Conservation (phyloP, 2,329 filamentous ascomycete species). For the Sporothrix dimorphospora region DNA sequence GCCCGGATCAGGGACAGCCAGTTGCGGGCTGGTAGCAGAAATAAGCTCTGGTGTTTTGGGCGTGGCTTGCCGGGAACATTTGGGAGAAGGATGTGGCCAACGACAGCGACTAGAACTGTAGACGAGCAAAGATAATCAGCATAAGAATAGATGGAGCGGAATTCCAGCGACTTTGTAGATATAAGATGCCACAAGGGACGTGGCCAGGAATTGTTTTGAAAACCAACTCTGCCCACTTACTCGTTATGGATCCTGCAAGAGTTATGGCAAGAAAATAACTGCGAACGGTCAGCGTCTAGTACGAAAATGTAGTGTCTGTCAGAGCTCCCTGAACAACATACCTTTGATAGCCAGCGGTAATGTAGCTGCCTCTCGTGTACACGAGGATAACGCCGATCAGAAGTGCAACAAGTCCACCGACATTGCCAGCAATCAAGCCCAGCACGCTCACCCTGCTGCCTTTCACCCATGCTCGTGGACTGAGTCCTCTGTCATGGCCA, state of each 20-base stretch:
- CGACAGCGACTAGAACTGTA: conserved; percentile 11
- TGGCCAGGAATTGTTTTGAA: too few species aligned
- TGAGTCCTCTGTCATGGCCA: not conserved
- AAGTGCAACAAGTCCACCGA: conserved; percentile 23
- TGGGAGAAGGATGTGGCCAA: conserved; percentile 11
- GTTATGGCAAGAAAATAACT: conserved; percentile 26
- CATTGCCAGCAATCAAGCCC: conserved; percentile 18
- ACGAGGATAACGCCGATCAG: conserved; percentile 27
- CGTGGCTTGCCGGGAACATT: not conserved
- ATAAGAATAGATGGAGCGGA: too few species aligned
- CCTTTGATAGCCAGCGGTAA: not conserved
- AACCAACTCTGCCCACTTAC: not conserved
- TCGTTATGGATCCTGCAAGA: conserved; percentile 21
- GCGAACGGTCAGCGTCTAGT: not conserved
- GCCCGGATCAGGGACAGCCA: conserved; percentile 13
- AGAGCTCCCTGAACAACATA: not conserved
- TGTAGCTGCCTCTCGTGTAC: conserved; percentile 19
- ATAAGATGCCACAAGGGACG: too few species aligned
- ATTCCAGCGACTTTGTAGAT: too few species aligned
- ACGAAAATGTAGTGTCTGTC: not conserved
- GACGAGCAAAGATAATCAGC: not conserved
- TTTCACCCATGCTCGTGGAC: conserved; percentile 3
- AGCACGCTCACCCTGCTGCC: conserved; percentile 27
- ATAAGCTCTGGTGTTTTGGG: not conserved
- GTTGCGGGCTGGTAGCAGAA: not conserved